Percentiles rank a stretch among this genome's conserved stretches.
Evolutionary conservation across 2,329 filamentous ascomycete genomes (phyloP).

Genomic region (Ascochyta pisi): DNA sequence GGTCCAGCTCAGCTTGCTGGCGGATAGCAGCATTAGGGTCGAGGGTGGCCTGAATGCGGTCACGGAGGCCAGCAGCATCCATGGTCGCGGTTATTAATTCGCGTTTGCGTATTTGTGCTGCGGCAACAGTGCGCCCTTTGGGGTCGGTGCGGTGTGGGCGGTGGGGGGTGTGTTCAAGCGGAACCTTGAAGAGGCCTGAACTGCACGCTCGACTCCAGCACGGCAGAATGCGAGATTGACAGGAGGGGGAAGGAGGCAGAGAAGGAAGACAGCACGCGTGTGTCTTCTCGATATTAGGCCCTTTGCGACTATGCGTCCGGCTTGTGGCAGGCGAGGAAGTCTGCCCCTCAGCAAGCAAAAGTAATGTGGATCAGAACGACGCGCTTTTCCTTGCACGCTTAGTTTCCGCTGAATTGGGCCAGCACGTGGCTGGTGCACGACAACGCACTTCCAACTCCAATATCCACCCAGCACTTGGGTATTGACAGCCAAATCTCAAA

Average conservation of each 20-base stretch:
- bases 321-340: slow-evolving; percentile 31
- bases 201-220: slow-evolving; percentile 26
- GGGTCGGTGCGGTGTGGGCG: slow-evolving; percentile 30
- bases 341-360: slow-evolving; percentile 14
- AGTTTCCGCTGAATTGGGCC: slow-evolving; percentile 6
- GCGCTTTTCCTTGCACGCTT: slow-evolving; percentile 13
- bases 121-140: slow-evolving; percentile 9
- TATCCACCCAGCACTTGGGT: no score
- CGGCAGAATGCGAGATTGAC: slow-evolving; percentile 18
- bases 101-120: slow-evolving; percentile 17
- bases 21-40: slow-evolving; percentile 76
- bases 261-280: slow-evolving; percentile 21
- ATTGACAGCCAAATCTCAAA: no score
- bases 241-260: background rate
- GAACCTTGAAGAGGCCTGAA: slow-evolving; percentile 7
- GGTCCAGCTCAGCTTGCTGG: slow-evolving; percentile 78
- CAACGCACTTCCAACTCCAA: slow-evolving; percentile 8
- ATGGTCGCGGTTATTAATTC: slow-evolving; percentile 56
- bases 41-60: slow-evolving; percentile 78
- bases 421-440: slow-evolving; percentile 16
- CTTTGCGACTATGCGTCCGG: slow-evolving; percentile 36
- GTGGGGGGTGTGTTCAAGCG: slow-evolving; percentile 23
- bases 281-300: slow-evolving; percentile 27
- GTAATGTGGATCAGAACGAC: slow-evolving; percentile 11
- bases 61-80: slow-evolving; percentile 77